Evolutionary conservation across 176 grass and related monocot species (phyloP), one percentile per base, ranked within the genome.

Genomic region (Stipa capillata): DNA sequence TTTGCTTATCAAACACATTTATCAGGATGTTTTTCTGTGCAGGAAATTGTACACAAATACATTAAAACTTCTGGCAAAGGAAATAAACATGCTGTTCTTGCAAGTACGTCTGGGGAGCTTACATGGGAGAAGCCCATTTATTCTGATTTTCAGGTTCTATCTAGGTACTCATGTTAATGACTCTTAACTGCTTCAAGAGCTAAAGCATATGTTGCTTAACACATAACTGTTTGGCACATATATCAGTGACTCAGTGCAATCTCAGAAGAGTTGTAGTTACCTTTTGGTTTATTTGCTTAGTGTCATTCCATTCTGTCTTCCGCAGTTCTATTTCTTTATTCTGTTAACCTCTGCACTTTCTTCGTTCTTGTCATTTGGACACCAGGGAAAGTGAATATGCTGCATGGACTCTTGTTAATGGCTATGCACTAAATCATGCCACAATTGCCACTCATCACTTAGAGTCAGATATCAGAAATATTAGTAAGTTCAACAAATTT

Each of bases 371-470:
- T 81, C 21, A 37, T 65, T 59, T 52, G 65, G 17, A 8, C 8
- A 72, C 51, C 81, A 98, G 96, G 73, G 96, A 95, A 79, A 98
- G 92, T 89, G 96, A 98, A 86, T 98, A 95, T 84, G 92, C 90
- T 49, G 90, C 90, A 80, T 95, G 92, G 90, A 95, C 92, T 71
- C 96, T 95, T 89, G 96, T 94, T 87, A 98, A 98, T 91, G 96
- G 96, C 23, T 98, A 98, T 89, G 85, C 96, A 76, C 72, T 98
- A 73, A 98, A 95, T 81, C 96, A 98, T 90, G 82, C 86, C 27
- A 98, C 92, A 41, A 85, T 98, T 82, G 62, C 90, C 35, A 87
- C 90, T 55, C 96, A 98, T 84, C 87, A 56, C 10, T 68, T 98
- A 71, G 67, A 87, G 36, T 95, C 90, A 24, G 89, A 91, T 84